These are phyloP conservation scores for Quambalaria eucalypti DNA, from an alignment of 1,284 basidiomycete genomes.

Conservation along the genomic window DNA sequence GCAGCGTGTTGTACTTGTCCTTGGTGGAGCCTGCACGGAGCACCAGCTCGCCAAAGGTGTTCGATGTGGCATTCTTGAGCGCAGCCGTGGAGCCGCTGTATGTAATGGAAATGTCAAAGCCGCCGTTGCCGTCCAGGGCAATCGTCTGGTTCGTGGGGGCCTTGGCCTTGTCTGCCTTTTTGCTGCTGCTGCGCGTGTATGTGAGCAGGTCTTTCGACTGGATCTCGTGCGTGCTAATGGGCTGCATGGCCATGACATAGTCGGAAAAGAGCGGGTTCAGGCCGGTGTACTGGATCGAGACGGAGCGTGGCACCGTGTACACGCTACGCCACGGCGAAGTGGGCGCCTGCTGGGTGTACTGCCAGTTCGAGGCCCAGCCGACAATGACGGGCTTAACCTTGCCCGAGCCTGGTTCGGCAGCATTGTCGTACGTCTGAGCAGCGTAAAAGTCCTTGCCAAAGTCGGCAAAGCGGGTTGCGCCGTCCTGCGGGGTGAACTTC, in stretches of 20 bases:
- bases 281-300: constrained; percentile 37
- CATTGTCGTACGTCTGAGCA: constrained; percentile 47
- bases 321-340: constrained; percentile 48
- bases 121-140: constrained; percentile 32
- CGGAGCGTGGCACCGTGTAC: constrained; percentile 43
- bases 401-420: too few species aligned
- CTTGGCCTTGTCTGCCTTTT: constrained; percentile 8
- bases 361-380: constrained; percentile 50
- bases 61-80: constrained; percentile 1
- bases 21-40: constrained; percentile 10
- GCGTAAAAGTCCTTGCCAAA: constrained; percentile 50
- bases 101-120: constrained; percentile 43
- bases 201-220: constrained; percentile 4
- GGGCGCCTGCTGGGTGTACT: constrained; percentile 48
- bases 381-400: constrained; percentile 38
- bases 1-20: constrained; percentile 15
- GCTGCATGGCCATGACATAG: constrained; percentile 32
- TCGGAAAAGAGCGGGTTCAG: constrained; percentile 33
- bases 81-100: constrained; percentile 20
- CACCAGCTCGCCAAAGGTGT: constrained; percentile 17
- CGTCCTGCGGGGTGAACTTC: constrained; percentile 46
- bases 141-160: constrained; percentile 27
- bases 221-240: neutral
- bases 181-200: neutral
- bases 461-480: constrained; percentile 41